Evolutionary conservation across 2,329 filamentous ascomycete genomes (phyloP).

Genomic region (Aspergillus fumigatus): DNA sequence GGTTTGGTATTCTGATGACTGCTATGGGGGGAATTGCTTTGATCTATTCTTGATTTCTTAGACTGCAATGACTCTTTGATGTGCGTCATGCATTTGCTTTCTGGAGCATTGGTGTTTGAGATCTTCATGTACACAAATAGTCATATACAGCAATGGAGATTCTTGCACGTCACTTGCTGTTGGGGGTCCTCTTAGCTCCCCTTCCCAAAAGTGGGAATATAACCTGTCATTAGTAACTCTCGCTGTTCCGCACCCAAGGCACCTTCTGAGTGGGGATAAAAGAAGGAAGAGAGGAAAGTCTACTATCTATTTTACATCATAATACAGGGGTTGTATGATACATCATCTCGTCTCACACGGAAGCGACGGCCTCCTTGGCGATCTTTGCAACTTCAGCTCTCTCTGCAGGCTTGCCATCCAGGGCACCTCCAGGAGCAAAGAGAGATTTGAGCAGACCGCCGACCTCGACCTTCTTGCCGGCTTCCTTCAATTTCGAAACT

Average conservation of each 20-base stretch:
- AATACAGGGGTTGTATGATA: slow-evolving; percentile 18
- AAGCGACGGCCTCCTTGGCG: slow-evolving; percentile 33
- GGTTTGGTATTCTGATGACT: slow-evolving; percentile 46
- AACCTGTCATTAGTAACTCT: background rate
- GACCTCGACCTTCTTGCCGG: slow-evolving; percentile 32
- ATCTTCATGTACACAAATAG: background rate
- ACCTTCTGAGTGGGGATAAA: background rate
- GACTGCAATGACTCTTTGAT: background rate
- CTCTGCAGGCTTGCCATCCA: slow-evolving; percentile 43
- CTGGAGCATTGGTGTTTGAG: slow-evolving; percentile 4
- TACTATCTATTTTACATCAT: slow-evolving; percentile 11
- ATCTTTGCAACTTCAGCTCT: slow-evolving; percentile 38
- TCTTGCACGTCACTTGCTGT: slow-evolving; percentile 1
- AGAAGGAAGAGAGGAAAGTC: background rate
- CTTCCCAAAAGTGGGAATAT: background rate
- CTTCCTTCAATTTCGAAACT: slow-evolving; percentile 32
- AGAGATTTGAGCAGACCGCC: slow-evolving; percentile 41
- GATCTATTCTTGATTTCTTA: slow-evolving; percentile 27
- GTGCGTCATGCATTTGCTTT: background rate
- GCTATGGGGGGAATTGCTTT: slow-evolving; percentile 39
- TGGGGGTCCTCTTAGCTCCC: slow-evolving; percentile 1
- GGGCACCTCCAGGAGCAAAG: slow-evolving; percentile 36
- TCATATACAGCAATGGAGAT: background rate
- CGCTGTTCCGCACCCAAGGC: background rate
- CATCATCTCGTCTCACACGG: slow-evolving; percentile 14